Evolutionary conservation across 768 basidiomycete genomes (phyloP).

Genomic region (Arthromyces matolae): DNA sequence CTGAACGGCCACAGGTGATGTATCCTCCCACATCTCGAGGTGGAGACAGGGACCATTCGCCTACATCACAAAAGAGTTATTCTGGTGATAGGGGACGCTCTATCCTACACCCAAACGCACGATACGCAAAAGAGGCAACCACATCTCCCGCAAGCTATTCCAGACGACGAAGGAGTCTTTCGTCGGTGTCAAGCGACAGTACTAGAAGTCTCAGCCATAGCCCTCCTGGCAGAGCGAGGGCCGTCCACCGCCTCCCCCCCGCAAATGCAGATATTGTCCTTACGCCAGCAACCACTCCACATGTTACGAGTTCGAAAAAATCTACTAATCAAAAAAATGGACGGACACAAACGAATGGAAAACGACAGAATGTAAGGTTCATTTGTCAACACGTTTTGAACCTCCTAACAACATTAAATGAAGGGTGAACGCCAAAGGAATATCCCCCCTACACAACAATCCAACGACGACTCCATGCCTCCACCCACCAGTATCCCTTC

Average conservation of each 20-base stretch:
- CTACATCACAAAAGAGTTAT: constrained; percentile 12
- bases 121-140: constrained; percentile 21
- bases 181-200: constrained; percentile 53
- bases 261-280: constrained; percentile 32
- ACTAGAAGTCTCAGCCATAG: constrained; percentile 56
- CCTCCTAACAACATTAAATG: background rate
- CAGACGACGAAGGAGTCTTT: constrained; percentile 45
- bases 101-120: constrained; percentile 17
- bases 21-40: constrained; percentile 15
- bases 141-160: constrained; percentile 36
- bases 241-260: constrained; percentile 62
- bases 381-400: background rate
- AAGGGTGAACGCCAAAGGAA: constrained; percentile 17
- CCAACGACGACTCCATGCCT: constrained; percentile 25
- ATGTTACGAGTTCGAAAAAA: constrained; percentile 15
- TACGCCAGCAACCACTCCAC: constrained; percentile 20
- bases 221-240: constrained; percentile 45
- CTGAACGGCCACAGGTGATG: background rate
- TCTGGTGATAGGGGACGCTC: constrained; percentile 12
- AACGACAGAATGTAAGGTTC: constrained; percentile 26
- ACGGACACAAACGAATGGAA: constrained; percentile 34
- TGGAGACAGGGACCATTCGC: constrained; percentile 22
- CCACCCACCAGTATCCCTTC: constrained; percentile 26
- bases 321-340: constrained; percentile 33
- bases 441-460: constrained; percentile 6